phyloP scores from a whole-genome alignment of 2,329 filamentous ascomycete genomes.

The Trichophyton schoenleinii region DNA sequence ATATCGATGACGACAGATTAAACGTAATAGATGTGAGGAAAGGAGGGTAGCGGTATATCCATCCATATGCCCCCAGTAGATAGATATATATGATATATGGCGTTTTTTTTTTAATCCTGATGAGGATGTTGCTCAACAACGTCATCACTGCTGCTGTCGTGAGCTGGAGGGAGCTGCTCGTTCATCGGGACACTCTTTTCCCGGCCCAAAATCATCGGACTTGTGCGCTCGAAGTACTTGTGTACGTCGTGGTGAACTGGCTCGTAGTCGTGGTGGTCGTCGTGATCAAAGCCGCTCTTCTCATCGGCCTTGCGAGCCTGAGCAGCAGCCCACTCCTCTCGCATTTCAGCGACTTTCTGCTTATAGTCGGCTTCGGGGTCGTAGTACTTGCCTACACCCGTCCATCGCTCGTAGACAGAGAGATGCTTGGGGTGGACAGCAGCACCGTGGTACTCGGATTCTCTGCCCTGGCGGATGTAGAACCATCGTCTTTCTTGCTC shows the following conservation, averaged over 20 bases:
- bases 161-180: constrained; percentile 7
- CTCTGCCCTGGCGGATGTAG: constrained; percentile 67
- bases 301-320: constrained; percentile 39
- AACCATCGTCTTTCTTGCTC: constrained; percentile 91
- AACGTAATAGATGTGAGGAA: not conserved
- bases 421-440: constrained; percentile 83
- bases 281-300: constrained; percentile 32
- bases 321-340: constrained; percentile 42
- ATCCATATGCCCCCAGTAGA: too few species aligned
- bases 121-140: not conserved
- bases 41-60: not conserved
- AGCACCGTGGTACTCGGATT: constrained; percentile 79
- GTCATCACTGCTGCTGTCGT: not conserved
- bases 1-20: not conserved
- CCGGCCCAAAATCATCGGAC: constrained; percentile 11
- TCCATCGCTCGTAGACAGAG: constrained; percentile 72
- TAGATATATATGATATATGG: not conserved
- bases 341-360: constrained; percentile 74
- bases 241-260: constrained; percentile 39
- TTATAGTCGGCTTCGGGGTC: constrained; percentile 71
- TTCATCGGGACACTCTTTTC: constrained; percentile 5
- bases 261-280: constrained; percentile 34
- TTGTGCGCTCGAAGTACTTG: constrained; percentile 44
- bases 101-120: not conserved
- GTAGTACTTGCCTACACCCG: constrained; percentile 69